Conservation (phyloP, 495 filamentous ascomycete genomes). For the Neurospora cerealis region DNA sequence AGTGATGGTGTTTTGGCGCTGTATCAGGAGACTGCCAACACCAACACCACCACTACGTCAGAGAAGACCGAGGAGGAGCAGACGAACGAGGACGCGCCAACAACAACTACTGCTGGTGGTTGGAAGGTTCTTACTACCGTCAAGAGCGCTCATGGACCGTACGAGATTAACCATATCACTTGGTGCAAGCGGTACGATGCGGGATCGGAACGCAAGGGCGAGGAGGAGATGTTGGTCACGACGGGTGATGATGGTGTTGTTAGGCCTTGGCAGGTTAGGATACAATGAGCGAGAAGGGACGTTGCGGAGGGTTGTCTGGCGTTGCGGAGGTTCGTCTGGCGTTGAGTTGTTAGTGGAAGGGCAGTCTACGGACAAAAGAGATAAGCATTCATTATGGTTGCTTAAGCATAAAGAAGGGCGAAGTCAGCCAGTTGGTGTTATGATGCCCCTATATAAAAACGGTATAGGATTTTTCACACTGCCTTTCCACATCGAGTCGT, state of each 20-base stretch:
- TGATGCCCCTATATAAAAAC: background rate
- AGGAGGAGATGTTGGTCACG: slow-evolving; percentile 67
- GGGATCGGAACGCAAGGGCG: slow-evolving; percentile 33
- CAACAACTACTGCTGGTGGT: slow-evolving; percentile 28
- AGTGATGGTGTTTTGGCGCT: slow-evolving; percentile 78
- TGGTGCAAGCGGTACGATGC: slow-evolving; percentile 61
- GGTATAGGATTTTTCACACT: background rate
- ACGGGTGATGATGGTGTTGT: slow-evolving; percentile 76
- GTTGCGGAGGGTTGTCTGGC: background rate
- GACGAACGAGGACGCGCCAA: background rate
- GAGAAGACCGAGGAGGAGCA: slow-evolving; percentile 28
- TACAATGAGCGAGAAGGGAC: background rate
- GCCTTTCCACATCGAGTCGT: background rate
- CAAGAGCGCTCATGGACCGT: slow-evolving; percentile 72
- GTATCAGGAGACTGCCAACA: slow-evolving; percentile 52
- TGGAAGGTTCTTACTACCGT: slow-evolving; percentile 62
- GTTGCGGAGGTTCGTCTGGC: background rate
- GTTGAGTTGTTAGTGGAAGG: background rate
- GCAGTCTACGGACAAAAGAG: background rate
- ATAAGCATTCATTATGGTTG: background rate
- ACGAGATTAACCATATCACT: slow-evolving; percentile 82
- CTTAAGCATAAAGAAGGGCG: background rate
- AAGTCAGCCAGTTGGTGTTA: background rate
- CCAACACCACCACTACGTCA: background rate
- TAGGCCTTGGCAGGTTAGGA: slow-evolving; percentile 51